Conservation (phyloP, 2,329 filamentous ascomycete genomes). For the Penicillium aurantiogriseum region DNA sequence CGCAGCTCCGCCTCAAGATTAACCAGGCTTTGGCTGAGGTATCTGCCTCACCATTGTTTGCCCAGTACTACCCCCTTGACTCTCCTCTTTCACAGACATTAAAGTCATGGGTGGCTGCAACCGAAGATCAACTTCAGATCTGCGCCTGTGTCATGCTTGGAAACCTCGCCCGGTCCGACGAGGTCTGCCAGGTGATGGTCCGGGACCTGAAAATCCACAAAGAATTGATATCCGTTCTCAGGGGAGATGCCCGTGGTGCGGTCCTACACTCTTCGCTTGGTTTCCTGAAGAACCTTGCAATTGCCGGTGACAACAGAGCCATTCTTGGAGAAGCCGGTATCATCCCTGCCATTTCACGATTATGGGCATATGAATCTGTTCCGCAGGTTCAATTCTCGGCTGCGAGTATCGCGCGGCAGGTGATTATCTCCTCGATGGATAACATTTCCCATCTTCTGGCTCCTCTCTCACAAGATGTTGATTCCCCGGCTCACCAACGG, state of each 20-base stretch:
- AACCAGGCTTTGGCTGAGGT: constrained; percentile 44
- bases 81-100: constrained; percentile 38
- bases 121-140: constrained; percentile 46
- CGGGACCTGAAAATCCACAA: constrained; percentile 40
- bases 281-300: constrained; percentile 50
- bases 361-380: constrained; percentile 44
- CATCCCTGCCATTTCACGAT: constrained; percentile 38
- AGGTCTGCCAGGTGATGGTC: constrained; percentile 44
- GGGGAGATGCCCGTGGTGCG: constrained; percentile 38
- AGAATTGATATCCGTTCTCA: constrained; percentile 42
- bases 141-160: constrained; percentile 50
- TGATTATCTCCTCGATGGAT: constrained; percentile 37
- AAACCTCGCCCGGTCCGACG: constrained; percentile 47
- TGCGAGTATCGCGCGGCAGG: constrained; percentile 42
- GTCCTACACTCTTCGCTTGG: constrained; percentile 47
- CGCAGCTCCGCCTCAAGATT: constrained; percentile 38
- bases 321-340: constrained; percentile 41
- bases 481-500: constrained; percentile 28
- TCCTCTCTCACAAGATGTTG: constrained; percentile 28
- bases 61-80: constrained; percentile 39
- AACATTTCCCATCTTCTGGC: constrained; percentile 41
- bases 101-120: constrained; percentile 40
- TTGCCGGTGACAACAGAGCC: constrained; percentile 43
- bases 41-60: constrained; percentile 39
- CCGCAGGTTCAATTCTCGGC: constrained; percentile 48